A percentile compares a stretch with the other conserved stretches of the same genome.
These are phyloP conservation scores for Termitomyces sp. DNA, from an alignment of 768 basidiomycete species.

Conservation along the genomic window DNA sequence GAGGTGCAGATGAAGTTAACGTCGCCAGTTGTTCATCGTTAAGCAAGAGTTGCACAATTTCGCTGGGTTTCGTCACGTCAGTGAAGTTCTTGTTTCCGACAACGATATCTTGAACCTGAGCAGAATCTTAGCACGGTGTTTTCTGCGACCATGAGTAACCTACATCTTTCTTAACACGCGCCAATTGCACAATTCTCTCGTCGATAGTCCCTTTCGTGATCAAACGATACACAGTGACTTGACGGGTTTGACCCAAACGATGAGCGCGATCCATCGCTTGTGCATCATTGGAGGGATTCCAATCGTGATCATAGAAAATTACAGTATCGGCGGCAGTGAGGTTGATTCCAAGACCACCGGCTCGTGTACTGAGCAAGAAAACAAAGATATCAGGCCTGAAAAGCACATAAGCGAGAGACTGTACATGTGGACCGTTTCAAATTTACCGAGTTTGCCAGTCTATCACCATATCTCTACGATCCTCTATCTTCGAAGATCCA, in stretches of 20 bases:
- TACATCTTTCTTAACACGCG: constrained; percentile 96
- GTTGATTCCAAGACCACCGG: constrained; percentile 96
- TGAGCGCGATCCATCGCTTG: constrained; percentile 99
- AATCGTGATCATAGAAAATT: constrained; percentile 92
- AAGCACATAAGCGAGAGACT: background rate
- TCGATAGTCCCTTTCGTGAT: constrained; percentile 95
- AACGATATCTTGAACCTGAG: constrained; percentile 97
- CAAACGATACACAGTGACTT: constrained; percentile 94
- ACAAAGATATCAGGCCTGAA: constrained; percentile 85
- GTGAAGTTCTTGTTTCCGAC: constrained; percentile 96
- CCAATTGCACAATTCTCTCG: constrained; percentile 94
- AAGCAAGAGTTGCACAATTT: constrained; percentile 91
- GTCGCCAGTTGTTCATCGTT: constrained; percentile 91
- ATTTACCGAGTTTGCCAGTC: constrained; percentile 96
- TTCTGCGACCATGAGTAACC: constrained; percentile 22
- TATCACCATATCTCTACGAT: constrained; percentile 97
- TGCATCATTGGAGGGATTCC: constrained; percentile 97
- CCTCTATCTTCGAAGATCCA: constrained; percentile 92
- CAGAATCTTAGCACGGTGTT: constrained; percentile 9
- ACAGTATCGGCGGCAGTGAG: constrained; percentile 95
- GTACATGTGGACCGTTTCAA: background rate
- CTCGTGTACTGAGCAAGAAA: constrained; percentile 88
- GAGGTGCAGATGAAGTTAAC: constrained; percentile 44
- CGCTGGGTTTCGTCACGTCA: constrained; percentile 91
- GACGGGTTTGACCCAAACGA: constrained; percentile 93